These are phyloP conservation scores for Psilocybe cubensis DNA, from an alignment of 768 basidiomycete genomes.

Conservation along the genomic window DNA sequence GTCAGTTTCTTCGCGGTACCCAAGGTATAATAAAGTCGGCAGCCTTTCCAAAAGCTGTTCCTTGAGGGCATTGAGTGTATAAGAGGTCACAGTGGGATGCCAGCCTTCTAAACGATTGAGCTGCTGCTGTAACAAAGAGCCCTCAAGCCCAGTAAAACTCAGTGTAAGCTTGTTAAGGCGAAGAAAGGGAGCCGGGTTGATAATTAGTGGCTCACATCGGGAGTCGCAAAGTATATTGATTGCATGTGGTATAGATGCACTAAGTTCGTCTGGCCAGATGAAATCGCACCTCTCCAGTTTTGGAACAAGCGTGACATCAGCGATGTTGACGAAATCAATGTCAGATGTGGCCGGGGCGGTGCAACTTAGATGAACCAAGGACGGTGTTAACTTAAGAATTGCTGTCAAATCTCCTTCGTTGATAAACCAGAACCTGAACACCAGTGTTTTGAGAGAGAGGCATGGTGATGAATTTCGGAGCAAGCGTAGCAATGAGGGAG, in stretches of 20 bases:
- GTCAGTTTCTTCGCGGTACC: too few species aligned
- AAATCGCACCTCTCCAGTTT: not conserved
- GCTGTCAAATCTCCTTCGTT: not conserved
- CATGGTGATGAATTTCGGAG: not conserved
- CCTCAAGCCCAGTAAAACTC: too few species aligned
- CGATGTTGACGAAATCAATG: not conserved
- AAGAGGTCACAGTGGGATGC: too few species aligned
- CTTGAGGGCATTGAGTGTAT: too few species aligned
- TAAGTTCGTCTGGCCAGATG: not conserved
- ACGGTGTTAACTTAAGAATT: not conserved
- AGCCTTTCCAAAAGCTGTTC: too few species aligned
- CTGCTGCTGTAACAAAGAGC: too few species aligned
- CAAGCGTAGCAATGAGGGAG: not conserved
- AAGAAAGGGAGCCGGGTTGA: too few species aligned
- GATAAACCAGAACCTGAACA: not conserved
- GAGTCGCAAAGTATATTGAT: not conserved
- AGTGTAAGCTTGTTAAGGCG: too few species aligned
- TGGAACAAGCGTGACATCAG: not conserved
- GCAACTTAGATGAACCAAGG: not conserved
- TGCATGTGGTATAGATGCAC: not conserved
- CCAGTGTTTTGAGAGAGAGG: not conserved
- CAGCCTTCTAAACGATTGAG: too few species aligned
- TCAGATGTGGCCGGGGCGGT: not conserved
- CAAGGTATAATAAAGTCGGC: too few species aligned
- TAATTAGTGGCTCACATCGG: not conserved